Evolutionary conservation across 139 green algal genomes (phyloP).

Genomic region (Desmodesmus armatus): DNA sequence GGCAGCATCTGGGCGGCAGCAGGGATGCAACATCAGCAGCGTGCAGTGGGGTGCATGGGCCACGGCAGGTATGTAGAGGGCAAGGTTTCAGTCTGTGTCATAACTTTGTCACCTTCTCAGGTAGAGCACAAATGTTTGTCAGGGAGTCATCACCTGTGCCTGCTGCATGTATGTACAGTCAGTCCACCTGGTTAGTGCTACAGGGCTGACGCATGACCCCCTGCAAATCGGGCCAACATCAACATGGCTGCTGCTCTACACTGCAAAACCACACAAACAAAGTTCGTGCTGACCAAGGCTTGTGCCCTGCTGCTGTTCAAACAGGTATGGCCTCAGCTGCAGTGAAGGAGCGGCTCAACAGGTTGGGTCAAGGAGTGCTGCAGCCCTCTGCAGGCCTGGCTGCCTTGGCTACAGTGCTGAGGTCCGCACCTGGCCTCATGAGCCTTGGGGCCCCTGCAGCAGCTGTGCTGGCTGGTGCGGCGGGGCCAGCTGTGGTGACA

Average conservation of each 20-base stretch:
- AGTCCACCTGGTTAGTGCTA: too few relatives aligned
- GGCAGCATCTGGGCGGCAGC: conserved; percentile 2
- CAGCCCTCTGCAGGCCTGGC: conserved; percentile 63
- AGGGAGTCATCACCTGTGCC: too few relatives aligned
- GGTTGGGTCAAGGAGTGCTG: conserved; percentile 77
- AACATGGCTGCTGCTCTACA: not conserved
- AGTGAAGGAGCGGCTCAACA: conserved; percentile 61
- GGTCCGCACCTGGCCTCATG: not conserved
- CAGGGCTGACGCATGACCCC: too few relatives aligned
- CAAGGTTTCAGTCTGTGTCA: not conserved
- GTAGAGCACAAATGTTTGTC: too few relatives aligned
- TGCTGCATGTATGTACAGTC: too few relatives aligned
- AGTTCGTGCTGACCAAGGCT: not conserved
- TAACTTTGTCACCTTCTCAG: too few relatives aligned
- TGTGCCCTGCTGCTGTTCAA: not conserved
- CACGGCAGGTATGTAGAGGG: conserved; percentile 6
- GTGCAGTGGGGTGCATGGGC: conserved; percentile 72
- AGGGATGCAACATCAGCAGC: conserved; percentile 25
- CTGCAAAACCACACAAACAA: too few relatives aligned
- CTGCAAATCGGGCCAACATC: not conserved
- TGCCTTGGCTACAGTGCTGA: conserved; percentile 50
- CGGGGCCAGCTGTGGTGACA: conserved; percentile 36
- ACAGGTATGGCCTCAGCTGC: conserved; percentile 66
- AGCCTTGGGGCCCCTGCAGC: not conserved
- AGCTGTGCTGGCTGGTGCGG: not conserved